A percentile compares a stretch with the other conserved stretches of the same genome.
Evolutionary conservation across 192 early-diverging fungal species (phyloP).

Genomic region (Coemansia pectinata): DNA sequence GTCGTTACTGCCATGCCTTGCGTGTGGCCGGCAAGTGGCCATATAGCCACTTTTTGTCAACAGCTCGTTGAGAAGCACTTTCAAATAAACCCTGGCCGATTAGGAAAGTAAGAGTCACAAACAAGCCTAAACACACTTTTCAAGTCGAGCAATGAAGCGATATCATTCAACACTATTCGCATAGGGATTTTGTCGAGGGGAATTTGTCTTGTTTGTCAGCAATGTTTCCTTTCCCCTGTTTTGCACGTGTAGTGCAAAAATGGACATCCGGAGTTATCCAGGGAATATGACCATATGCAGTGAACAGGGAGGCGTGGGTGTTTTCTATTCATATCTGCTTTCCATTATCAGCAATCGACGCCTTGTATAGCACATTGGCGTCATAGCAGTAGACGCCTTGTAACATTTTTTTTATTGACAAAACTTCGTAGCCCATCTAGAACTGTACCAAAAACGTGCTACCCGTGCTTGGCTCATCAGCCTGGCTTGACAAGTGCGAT

Average conservation of each 20-base stretch:
- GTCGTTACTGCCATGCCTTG: not conserved
- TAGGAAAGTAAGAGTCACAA: not conserved
- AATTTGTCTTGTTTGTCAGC: too few species aligned
- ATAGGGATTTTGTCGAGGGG: not conserved
- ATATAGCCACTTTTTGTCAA: not conserved
- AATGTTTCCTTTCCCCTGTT: not conserved
- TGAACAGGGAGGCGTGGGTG: not conserved
- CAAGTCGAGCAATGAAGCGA: not conserved
- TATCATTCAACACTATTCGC: not conserved
- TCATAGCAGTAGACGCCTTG: not conserved
- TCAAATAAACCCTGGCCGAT: not conserved
- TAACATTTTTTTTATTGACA: not conserved
- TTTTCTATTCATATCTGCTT: not conserved
- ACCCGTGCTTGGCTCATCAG: conserved; percentile 43
- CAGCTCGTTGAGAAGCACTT: not conserved
- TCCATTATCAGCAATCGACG: not conserved
- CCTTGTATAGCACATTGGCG: not conserved
- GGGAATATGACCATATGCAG: not conserved
- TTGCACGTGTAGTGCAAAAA: not conserved
- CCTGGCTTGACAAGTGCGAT: not conserved
- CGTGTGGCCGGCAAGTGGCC: not conserved
- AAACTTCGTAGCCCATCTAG: not conserved
- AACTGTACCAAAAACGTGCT: conserved; percentile 53
- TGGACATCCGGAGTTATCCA: not conserved
- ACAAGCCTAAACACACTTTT: not conserved